Evolutionary conservation across 352 stramenopile genomes (phyloP).

Genomic region (Pythium scleroteichum): DNA sequence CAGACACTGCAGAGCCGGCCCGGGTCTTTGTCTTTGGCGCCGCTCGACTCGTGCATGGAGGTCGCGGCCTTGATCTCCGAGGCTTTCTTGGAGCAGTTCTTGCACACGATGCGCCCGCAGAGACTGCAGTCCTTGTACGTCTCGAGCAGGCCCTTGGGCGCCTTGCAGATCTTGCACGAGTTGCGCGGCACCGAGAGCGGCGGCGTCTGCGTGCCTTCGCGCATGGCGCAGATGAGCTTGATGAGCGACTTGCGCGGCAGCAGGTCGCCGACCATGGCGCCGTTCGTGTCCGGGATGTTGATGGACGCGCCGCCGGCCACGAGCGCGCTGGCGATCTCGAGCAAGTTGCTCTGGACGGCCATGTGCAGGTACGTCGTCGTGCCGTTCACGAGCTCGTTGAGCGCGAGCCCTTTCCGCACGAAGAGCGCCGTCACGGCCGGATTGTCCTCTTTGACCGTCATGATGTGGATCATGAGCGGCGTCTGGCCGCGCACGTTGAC

Average conservation of each 20-base stretch:
- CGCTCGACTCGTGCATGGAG: conserved; percentile 10
- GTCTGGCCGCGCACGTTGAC: conserved; percentile 84
- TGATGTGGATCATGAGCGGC: conserved; percentile 81
- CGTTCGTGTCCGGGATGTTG: conserved; percentile 79
- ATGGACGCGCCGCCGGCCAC: conserved; percentile 78
- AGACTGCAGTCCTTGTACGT: conserved; percentile 73
- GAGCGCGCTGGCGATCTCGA: conserved; percentile 66
- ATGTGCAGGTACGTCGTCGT: conserved; percentile 84
- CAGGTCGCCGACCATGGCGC: conserved; percentile 77
- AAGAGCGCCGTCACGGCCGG: conserved; percentile 56
- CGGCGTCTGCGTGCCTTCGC: conserved; percentile 67
- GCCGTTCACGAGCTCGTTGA: conserved; percentile 75
- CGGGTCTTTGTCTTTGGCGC: conserved; percentile 59
- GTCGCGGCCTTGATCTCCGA: conserved; percentile 62
- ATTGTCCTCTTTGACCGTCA: conserved; percentile 69
- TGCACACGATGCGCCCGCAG: conserved; percentile 76
- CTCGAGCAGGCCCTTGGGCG: conserved; percentile 73
- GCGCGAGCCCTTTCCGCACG: conserved; percentile 42
- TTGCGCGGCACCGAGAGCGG: conserved; percentile 55
- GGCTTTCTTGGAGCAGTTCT: conserved; percentile 81
- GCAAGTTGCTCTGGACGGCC: conserved; percentile 64
- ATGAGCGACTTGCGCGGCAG: conserved; percentile 76
- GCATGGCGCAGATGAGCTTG: conserved; percentile 78
- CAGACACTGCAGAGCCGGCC: conserved; percentile 74
- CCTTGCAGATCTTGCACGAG: conserved; percentile 84